phyloP scores from a whole-genome alignment of 2,329 filamentous ascomycete genomes.

The Aspergillus novoparasiticus region DNA sequence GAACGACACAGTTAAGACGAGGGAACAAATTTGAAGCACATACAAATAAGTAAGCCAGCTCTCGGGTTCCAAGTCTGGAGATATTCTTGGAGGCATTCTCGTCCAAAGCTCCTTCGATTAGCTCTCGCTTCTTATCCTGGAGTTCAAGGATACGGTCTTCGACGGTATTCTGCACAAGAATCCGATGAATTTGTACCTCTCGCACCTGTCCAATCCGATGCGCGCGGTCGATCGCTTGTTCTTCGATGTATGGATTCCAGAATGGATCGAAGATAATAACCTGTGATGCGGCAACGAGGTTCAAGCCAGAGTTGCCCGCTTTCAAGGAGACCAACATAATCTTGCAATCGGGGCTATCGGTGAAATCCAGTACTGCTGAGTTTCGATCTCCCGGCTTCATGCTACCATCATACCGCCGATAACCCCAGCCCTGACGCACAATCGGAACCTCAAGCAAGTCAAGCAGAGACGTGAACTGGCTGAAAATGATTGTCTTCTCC shows the following conservation, averaged over 20 bases:
- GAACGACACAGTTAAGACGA: neutral
- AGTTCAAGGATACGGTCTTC: constrained; percentile 83
- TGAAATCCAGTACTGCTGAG: constrained; percentile 68
- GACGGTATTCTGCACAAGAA: constrained; percentile 76
- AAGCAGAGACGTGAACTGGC: constrained; percentile 77
- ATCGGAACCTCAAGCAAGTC: constrained; percentile 77
- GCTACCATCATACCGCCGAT: constrained; percentile 74
- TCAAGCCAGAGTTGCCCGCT: constrained; percentile 82
- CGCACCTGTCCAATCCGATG: constrained; percentile 81
- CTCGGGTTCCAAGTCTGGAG: constrained; percentile 64
- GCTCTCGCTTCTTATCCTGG: constrained; percentile 74
- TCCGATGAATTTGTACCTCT: constrained; percentile 76
- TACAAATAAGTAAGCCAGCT: constrained; percentile 72
- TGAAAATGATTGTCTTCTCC: constrained; percentile 81
- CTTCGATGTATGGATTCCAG: constrained; percentile 92
- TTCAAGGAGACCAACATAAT: constrained; percentile 79
- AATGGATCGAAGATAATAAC: constrained; percentile 92
- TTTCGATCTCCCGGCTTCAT: constrained; percentile 70
- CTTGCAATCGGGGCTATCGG: constrained; percentile 60
- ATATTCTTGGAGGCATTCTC: constrained; percentile 70
- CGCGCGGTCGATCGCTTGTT: constrained; percentile 87
- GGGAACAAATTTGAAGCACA: constrained; percentile 14
- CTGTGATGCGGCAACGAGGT: constrained; percentile 78
- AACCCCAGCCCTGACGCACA: constrained; percentile 57
- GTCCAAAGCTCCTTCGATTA: constrained; percentile 79